Evolutionary conservation across 495 filamentous ascomycete genomes (phyloP).

Genomic region (Podospora pseudopauciseta): DNA sequence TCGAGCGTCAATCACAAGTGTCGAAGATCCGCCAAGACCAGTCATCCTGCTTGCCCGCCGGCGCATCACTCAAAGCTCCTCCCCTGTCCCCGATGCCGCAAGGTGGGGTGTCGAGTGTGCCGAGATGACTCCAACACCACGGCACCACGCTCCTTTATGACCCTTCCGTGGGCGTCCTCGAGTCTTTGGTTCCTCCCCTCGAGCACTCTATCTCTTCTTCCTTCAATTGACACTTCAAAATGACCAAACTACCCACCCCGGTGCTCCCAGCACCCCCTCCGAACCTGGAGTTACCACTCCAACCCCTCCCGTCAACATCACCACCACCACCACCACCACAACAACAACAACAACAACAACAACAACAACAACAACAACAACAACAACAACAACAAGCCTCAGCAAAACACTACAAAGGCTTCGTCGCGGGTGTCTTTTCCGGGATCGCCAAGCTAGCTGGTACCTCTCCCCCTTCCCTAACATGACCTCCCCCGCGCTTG

Average conservation of each 20-base stretch:
- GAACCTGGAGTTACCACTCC: not conserved
- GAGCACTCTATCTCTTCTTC: not conserved
- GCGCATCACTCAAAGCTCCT: slow-evolving; percentile 7
- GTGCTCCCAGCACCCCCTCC: slow-evolving; percentile 1
- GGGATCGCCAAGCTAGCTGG: slow-evolving; percentile 88
- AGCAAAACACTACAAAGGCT: slow-evolving; percentile 69
- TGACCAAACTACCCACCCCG: not conserved
- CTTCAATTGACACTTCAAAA: not conserved
- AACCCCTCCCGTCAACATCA: not conserved
- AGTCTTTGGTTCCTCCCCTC: not conserved
- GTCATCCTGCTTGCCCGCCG: slow-evolving; percentile 6
- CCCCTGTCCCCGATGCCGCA: slow-evolving; percentile 20
- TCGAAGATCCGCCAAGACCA: slow-evolving; percentile 2
- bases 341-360: slow-evolving; percentile 11
- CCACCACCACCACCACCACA: slow-evolving; percentile 3
- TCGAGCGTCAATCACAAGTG: not conserved
- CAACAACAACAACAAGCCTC: slow-evolving; percentile 8
- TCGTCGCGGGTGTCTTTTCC: slow-evolving; percentile 90
- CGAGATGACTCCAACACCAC: slow-evolving; percentile 13
- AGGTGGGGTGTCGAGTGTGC: slow-evolving; percentile 7
- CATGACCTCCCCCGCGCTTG: not conserved
- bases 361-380: slow-evolving; percentile 7
- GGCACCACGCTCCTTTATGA: not conserved
- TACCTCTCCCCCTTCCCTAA: slow-evolving; percentile 38
- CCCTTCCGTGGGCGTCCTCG: not conserved